These are phyloP conservation scores for Pseudogymnoascus sp. DNA, from an alignment of 2,329 filamentous ascomycete genomes.

Conservation along the genomic window DNA sequence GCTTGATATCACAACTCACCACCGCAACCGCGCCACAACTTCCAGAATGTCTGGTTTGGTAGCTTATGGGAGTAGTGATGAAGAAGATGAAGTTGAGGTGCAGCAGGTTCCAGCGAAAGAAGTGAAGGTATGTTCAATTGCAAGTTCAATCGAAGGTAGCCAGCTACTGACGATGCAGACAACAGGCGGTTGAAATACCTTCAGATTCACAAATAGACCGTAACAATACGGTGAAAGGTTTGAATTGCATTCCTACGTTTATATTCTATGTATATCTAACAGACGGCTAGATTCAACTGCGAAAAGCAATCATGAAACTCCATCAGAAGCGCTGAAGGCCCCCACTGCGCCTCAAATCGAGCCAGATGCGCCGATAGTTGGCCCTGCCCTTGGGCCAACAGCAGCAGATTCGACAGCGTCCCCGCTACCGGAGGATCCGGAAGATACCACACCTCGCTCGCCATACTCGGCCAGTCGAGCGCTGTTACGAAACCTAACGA, in stretches of 20 bases:
- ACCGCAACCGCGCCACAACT: not conserved
- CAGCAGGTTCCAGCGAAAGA: constrained; percentile 10
- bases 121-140: constrained; percentile 4
- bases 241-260: not conserved
- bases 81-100: constrained; percentile 25
- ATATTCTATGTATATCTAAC: constrained; percentile 6
- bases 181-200: not conserved
- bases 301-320: not conserved
- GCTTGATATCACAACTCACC: not conserved
- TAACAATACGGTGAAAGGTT: not conserved
- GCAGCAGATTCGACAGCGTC: constrained; percentile 15
- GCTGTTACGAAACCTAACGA: constrained; percentile 62
- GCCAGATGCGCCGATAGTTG: constrained; percentile 22
- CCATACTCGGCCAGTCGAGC: constrained; percentile 62
- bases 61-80: constrained; percentile 34
- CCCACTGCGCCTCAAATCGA: constrained; percentile 6
- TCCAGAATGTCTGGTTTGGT: constrained; percentile 29
- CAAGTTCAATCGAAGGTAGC: not conserved
- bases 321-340: not conserved
- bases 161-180: constrained; percentile 5
- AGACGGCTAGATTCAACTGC: not conserved
- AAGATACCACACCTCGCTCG: constrained; percentile 36
- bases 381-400: constrained; percentile 25
- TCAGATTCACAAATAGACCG: not conserved
- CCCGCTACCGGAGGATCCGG: constrained; percentile 22